These are phyloP conservation scores for Russula vinacea DNA, from an alignment of 768 basidiomycete species.

Conservation along the genomic window DNA sequence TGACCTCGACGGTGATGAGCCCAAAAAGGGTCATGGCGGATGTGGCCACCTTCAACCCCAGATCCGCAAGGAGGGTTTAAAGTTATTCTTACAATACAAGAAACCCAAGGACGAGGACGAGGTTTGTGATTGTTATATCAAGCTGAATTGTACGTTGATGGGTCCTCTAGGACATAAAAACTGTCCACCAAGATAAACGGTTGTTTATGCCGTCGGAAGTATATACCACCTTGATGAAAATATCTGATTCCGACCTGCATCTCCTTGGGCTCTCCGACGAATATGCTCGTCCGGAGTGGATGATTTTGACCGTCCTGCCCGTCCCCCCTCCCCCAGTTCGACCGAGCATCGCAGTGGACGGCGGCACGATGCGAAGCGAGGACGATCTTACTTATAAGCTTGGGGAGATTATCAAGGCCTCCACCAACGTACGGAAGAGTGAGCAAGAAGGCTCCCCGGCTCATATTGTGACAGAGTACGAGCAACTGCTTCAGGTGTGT, in stretches of 20 bases:
- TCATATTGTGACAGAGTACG: conserved; percentile 92
- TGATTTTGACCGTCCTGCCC: conserved; percentile 97
- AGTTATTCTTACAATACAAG: conserved; percentile 93
- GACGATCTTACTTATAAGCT: conserved; percentile 99
- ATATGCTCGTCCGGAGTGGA: conserved; percentile 98
- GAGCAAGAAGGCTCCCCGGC: conserved; percentile 97
- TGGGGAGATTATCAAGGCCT: conserved; percentile 94
- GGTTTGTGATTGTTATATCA: conserved; percentile 41
- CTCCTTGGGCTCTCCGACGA: conserved; percentile 91
- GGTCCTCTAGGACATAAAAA: conserved; percentile 64
- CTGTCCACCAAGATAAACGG: conserved; percentile 77
- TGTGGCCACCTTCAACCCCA: conserved; percentile 91
- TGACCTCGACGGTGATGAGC: conserved; percentile 63
- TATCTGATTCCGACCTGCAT: conserved; percentile 82
- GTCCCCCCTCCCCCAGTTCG: conserved; percentile 98
- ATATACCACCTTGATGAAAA: conserved; percentile 95
- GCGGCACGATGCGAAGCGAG: conserved; percentile 94
- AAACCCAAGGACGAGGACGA: conserved; percentile 93
- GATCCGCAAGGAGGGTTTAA: conserved; percentile 91
- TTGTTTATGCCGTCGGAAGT: conserved; percentile 81
- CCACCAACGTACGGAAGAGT: conserved; percentile 84
- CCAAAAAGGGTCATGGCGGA: conserved; percentile 92
- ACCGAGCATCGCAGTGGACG: conserved; percentile 95
- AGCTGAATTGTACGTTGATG: conserved; percentile 20
- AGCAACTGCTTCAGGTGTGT: conserved; percentile 88